phyloP scores from a whole-genome alignment of 306 rosid genomes.

The Inga leiocalycina region DNA sequence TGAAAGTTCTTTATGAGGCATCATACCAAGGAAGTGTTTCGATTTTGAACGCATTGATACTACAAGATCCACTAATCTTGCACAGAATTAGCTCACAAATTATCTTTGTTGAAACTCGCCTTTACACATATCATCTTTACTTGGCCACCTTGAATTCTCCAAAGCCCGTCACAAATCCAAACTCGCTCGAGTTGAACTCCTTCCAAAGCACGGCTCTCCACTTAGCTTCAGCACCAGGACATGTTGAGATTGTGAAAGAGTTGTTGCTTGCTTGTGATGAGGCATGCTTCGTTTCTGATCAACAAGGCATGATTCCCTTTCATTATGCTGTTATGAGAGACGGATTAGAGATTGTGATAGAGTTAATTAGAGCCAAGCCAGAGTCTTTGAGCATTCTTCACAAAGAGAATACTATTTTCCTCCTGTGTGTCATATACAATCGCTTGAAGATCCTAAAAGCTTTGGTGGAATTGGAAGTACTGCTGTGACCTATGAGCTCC shows the following conservation, averaged over 20 bases:
- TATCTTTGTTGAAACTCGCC: conserved; percentile 1
- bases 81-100: neutral
- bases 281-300: neutral
- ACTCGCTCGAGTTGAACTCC: conserved; percentile 18
- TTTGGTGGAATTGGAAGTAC: conserved; percentile 2
- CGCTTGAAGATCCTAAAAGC: conserved; percentile 25
- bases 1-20: conserved; percentile 10
- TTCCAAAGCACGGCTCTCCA: neutral
- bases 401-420: conserved; percentile 13
- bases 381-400: neutral
- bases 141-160: conserved; percentile 4
- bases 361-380: neutral
- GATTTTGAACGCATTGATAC: neutral
- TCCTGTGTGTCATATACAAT: conserved; percentile 24
- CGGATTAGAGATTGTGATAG: neutral
- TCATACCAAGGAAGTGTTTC: neutral
- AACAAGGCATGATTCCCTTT: conserved; percentile 13
- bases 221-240: conserved; percentile 30
- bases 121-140: conserved; percentile 19
- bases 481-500: neutral
- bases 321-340: conserved; percentile 35
- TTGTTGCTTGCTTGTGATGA: neutral
- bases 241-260: neutral
- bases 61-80: conserved; percentile 2
- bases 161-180: neutral